Evolutionary conservation across 163 green algal species (phyloP), one percentile per base, ranked within the genome.

Genomic region (Trebouxiophyceae sp.): DNA sequence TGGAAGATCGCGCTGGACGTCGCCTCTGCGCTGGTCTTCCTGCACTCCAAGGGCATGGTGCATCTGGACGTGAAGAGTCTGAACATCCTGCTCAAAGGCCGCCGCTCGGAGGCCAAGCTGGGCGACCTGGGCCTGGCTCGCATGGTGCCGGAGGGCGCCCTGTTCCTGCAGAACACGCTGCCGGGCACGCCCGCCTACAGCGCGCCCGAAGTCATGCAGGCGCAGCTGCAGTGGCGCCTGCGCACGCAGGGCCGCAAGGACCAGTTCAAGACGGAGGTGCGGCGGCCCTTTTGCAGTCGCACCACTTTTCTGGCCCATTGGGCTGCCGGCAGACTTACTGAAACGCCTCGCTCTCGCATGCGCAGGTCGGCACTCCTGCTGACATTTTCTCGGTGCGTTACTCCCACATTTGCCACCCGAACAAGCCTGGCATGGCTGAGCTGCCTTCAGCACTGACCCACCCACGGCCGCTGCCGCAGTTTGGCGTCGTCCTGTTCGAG

Each of bases 11-110:
- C 47, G 47, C 19, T 57, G 47, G 47, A 57, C 22, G 23, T 57
- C 19, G 47, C 47, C 5, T 30, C 19, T 8, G 47, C 19, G 19
- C 47, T 57, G 47, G 16, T 57, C 47, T 57, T 27, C 19, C 47
- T 57, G 47, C 47, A 57, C 22, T 31, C 16, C 47, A 24, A 27
- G 22, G 19, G 47, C 47, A 24, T 57, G 19, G 47, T 57, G 19
- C 47, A 57, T 20, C 74, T 74, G 59, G 74, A 81, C 44, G 23
- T 81, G 57, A 81, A 81, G 66, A 55, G 63, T 1, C 20, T 60
- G 45, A 78, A 78, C 56, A 23, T 78, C 12, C 61, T 78, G 61
- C 61, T 78, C 39, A 54, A 50, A 16, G 39, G 24, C 4, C 23
- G 30, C 29, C 19, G 54, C 23, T 16, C 5, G 12, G 5, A 12